Evolutionary conservation across 2,329 filamentous ascomycete species (phyloP).

Genomic region (Phaeosphaeria sp.): DNA sequence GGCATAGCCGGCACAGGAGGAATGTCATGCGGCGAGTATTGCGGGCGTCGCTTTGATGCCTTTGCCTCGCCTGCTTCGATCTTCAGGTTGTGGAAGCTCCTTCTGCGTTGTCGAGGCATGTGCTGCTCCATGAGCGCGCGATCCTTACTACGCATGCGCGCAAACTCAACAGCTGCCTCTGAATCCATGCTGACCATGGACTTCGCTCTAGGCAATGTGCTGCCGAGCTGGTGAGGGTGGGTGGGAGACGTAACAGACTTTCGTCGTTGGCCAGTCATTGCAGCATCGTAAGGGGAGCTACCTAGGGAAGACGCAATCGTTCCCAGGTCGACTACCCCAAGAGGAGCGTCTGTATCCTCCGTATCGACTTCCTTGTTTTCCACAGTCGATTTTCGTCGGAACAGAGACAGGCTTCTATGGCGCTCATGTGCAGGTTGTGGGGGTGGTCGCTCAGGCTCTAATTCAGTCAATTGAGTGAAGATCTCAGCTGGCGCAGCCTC

Average conservation of each 20-base stretch:
- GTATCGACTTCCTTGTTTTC: constrained; percentile 27
- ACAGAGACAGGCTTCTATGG: constrained; percentile 38
- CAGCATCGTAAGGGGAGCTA: constrained; percentile 52
- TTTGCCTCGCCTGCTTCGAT: constrained; percentile 31
- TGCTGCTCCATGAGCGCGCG: constrained; percentile 25
- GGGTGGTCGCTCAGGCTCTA: constrained; percentile 30
- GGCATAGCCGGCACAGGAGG: constrained; percentile 37
- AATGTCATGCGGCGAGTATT: constrained; percentile 22
- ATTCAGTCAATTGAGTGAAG: constrained; percentile 17
- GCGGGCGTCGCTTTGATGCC: constrained; percentile 19
- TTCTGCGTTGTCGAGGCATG: constrained; percentile 19
- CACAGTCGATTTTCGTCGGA: constrained; percentile 34
- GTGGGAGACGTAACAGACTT: constrained; percentile 31
- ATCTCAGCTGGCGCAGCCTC: constrained; percentile 13
- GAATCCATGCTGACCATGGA: constrained; percentile 45
- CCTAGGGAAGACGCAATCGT: constrained; percentile 52
- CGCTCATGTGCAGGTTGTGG: constrained; percentile 30
- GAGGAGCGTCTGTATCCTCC: constrained; percentile 20
- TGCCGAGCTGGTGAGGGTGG: constrained; percentile 46
- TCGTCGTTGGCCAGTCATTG: constrained; percentile 32
- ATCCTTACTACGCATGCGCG: constrained; percentile 45
- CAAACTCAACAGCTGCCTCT: constrained; percentile 42
- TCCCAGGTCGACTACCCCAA: constrained; percentile 48
- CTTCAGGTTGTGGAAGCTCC: constrained; percentile 34
- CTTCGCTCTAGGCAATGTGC: constrained; percentile 32